A percentile compares a stretch with the other conserved stretches of the same genome.
Conservation (phyloP, 768 basidiomycete genomes). For the Tulasnella sp. region DNA sequence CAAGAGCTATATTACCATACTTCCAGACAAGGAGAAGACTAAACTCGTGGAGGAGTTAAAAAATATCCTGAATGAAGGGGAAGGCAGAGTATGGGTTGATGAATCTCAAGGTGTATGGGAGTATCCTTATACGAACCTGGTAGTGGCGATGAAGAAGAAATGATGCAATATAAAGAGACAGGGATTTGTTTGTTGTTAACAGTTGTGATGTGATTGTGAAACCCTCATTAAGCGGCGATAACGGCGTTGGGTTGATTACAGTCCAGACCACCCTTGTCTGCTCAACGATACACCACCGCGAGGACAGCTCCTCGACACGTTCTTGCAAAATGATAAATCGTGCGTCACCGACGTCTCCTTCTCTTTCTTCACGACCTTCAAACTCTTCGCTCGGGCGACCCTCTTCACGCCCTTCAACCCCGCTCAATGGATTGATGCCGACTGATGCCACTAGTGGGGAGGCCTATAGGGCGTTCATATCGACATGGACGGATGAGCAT, state of each 20-base stretch:
- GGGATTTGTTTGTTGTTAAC: no score
- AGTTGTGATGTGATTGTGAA: no score
- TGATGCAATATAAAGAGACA: no score
- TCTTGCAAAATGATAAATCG: constrained; percentile 1
- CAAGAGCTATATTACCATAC: constrained; percentile 73
- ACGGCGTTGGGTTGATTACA: no score
- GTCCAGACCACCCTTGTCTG: no score
- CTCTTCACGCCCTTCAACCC: constrained; percentile 6
- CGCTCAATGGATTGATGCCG: constrained; percentile 3
- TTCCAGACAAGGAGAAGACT: constrained; percentile 43
- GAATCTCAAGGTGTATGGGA: constrained; percentile 58
- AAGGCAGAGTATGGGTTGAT: constrained; percentile 64
- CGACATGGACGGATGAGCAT: constrained; percentile 24
- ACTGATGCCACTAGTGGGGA: constrained; percentile 3
- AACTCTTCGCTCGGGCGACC: constrained; percentile 5
- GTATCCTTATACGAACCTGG: constrained; percentile 58
- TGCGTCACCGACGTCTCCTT: constrained; percentile 10
- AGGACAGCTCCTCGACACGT: no score
- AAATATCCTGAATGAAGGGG: constrained; percentile 43
- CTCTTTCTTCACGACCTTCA: constrained; percentile 8
- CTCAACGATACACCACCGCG: no score
- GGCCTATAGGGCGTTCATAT: constrained; percentile 10
- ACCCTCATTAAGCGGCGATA: no score
- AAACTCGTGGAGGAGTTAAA: constrained; percentile 40
- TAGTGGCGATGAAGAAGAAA: constrained; percentile 41